Conservation (phyloP, 768 basidiomycete species). For the Pisolithus orientalis region DNA sequence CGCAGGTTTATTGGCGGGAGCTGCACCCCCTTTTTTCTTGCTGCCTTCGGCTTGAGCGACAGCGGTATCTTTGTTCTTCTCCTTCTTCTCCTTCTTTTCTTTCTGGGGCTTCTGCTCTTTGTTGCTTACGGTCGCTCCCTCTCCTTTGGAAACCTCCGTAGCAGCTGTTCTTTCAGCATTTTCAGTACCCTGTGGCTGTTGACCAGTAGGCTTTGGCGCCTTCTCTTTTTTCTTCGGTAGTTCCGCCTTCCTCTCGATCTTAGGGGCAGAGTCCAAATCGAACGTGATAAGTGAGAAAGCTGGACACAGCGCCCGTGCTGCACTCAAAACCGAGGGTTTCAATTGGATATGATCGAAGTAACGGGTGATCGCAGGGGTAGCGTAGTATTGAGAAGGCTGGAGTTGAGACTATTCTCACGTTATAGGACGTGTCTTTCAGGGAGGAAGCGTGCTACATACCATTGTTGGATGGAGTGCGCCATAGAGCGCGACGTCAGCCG, state of each 20-base stretch:
- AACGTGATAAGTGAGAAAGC: slow-evolving; percentile 56
- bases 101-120: slow-evolving; percentile 30
- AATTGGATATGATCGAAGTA: slow-evolving; percentile 96
- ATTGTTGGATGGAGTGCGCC: slow-evolving; percentile 79
- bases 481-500: slow-evolving; percentile 88
- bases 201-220: slow-evolving; percentile 29
- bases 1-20: slow-evolving; percentile 25
- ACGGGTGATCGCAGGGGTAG: slow-evolving; percentile 77
- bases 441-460: slow-evolving; percentile 39
- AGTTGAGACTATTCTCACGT: slow-evolving; percentile 52
- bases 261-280: slow-evolving; percentile 73
- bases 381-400: slow-evolving; percentile 66
- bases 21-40: slow-evolving; percentile 16
- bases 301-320: slow-evolving; percentile 45
- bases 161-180: slow-evolving; percentile 25
- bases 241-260: slow-evolving; percentile 63
- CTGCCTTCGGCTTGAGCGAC: slow-evolving; percentile 18
- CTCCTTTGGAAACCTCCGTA: slow-evolving; percentile 34
- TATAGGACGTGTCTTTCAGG: background rate
- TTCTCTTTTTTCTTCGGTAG: slow-evolving; percentile 77
- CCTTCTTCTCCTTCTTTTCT: slow-evolving; percentile 59
- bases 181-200: slow-evolving; percentile 22
- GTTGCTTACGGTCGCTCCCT: slow-evolving; percentile 6
- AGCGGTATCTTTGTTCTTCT: slow-evolving; percentile 6
- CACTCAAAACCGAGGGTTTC: slow-evolving; percentile 51